Base-by-base conservation (phyloP, 768 basidiomycete species). In the Mycena rebaudengoi region DNA sequence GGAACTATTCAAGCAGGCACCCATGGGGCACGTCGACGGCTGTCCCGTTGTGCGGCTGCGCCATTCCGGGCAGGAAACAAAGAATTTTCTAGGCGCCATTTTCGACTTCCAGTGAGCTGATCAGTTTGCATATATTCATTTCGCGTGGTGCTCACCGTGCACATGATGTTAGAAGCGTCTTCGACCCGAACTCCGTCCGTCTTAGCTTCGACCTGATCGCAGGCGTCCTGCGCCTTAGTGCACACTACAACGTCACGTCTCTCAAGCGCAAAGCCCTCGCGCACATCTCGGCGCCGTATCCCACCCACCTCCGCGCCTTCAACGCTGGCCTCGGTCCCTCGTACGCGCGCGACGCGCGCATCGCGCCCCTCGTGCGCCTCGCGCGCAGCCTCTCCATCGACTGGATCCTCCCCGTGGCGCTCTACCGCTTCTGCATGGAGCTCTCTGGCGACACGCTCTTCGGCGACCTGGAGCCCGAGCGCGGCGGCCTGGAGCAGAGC, bases 351-450 rank as follows among this genome's bases (percentile, higher is more conserved):
- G 61, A 56, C n/a, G n/a, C n/a, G n/a, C 46, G 56, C 3, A 41
- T 56, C 23, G 23, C 51, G 8, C 46, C 25, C 20, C 51, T 48
- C 16, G 54, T 62, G 7, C 52, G 32, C 5, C 32, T 62, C 16
- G 51, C 52, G 0, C 60, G 60, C 26, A 28, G 37, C 7, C 33
- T 46, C 37, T 12, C 12, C 2, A 12, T 52, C 14, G 45, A 46
- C 21, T 62, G 60, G 51, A 62, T 62, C 20, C 52, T 62, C 10
- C 60, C 60, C 2, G 46, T 56, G 30, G 54, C 61, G 0, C 37
- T 55, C 45, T 62, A 62, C 13, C 37, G 61, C 0, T 62, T 41
- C 7, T 55, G 45, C 14, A 44, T 62, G 23, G 61, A 56, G 39
- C 30, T 55, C 37, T 41, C 35, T 3, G 18, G 28, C 20, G 7